A percentile compares a stretch with the other conserved stretches of the same genome.
phyloP scores from a whole-genome alignment of 306 rosid species.

The Macrotyloma uniflorum region DNA sequence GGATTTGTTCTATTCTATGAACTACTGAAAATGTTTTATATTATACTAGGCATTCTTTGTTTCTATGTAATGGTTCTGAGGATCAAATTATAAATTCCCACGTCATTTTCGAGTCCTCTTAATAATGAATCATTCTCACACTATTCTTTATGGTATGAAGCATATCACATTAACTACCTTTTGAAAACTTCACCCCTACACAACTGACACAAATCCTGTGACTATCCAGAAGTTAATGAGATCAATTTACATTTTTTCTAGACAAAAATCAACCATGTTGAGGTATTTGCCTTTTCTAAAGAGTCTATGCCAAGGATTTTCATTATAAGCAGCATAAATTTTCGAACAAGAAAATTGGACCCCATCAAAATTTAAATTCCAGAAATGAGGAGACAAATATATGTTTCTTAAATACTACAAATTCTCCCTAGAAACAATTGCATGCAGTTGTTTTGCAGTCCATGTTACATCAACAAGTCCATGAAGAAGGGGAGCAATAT shows the following conservation, averaged over 20 bases:
- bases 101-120: neutral
- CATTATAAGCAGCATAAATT: neutral
- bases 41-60: neutral
- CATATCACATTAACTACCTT: neutral
- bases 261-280: constrained; percentile 25
- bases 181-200: neutral
- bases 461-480: constrained; percentile 63
- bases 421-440: constrained; percentile 47
- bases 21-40: neutral
- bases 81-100: neutral
- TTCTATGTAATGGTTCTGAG: neutral
- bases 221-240: neutral
- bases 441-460: constrained; percentile 66
- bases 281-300: constrained; percentile 2
- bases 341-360: neutral
- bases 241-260: constrained; percentile 21
- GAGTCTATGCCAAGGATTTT: neutral
- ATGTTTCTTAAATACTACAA: constrained; percentile 35
- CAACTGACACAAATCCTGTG: neutral
- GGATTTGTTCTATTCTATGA: neutral
- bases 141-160: neutral
- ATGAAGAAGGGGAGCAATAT: constrained; percentile 56
- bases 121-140: neutral
- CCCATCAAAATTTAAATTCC: neutral
- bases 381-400: neutral